Conservation (phyloP, 306 rosid genomes). For the Oxytropis ochrocephala region DNA sequence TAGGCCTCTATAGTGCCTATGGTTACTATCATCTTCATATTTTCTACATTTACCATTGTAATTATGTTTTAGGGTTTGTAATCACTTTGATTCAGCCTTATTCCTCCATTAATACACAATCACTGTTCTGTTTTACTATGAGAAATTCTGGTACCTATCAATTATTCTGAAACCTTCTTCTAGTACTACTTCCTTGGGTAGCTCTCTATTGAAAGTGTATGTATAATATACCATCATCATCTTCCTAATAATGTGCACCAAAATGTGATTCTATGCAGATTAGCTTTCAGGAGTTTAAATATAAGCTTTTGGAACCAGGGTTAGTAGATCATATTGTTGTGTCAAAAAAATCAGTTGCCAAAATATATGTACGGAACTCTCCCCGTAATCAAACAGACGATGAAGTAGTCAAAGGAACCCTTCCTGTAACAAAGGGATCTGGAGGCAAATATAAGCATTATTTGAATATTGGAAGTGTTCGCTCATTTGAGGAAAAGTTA, state of each 20-base stretch:
- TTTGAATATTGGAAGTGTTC: constrained; percentile 88
- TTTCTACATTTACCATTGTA: no score
- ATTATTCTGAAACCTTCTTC: not conserved
- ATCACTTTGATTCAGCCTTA: no score
- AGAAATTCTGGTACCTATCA: no score
- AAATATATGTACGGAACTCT: constrained; percentile 72
- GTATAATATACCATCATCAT: not conserved
- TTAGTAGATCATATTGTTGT: constrained; percentile 87
- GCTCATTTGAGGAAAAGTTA: constrained; percentile 90
- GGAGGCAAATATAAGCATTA: constrained; percentile 65
- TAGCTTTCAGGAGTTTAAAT: constrained; percentile 36
- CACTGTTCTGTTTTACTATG: no score
- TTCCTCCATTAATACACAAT: no score
- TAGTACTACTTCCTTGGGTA: not conserved
- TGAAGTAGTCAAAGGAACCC: constrained; percentile 60
- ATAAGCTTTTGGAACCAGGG: constrained; percentile 81
- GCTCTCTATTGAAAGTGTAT: not conserved
- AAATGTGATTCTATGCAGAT: constrained; percentile 53
- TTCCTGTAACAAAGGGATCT: constrained; percentile 32
- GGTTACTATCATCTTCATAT: no score
- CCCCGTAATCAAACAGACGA: constrained; percentile 49
- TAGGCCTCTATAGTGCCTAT: no score
- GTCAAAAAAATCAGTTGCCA: constrained; percentile 86
- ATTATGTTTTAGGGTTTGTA: no score
- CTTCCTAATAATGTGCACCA: not conserved